Evolutionary conservation across 1,284 basidiomycete species (phyloP).

Genomic region (Exobasidium cylindrosporum): DNA sequence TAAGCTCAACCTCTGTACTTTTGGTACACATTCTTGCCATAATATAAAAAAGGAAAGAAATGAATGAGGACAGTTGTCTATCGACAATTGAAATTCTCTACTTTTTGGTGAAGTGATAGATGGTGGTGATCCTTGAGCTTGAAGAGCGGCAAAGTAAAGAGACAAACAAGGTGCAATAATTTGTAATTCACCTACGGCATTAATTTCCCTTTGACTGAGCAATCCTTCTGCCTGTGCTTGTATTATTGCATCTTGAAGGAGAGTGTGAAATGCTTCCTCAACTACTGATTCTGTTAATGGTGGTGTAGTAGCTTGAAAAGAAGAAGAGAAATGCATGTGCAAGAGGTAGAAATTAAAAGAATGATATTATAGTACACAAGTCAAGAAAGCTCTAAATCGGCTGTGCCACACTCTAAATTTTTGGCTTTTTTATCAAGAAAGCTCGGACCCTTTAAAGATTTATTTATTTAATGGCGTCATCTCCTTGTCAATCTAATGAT

Average conservation of each 20-base stretch:
- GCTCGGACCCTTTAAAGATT: background rate
- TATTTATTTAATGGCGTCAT: background rate
- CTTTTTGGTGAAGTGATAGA: constrained; percentile 63
- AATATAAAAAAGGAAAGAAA: constrained; percentile 69
- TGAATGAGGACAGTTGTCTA: constrained; percentile 63
- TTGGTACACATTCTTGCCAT: constrained; percentile 67
- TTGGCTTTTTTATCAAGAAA: background rate
- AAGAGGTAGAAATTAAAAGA: background rate
- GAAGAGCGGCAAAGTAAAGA: constrained; percentile 68
- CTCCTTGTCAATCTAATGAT: background rate
- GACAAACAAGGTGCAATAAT: constrained; percentile 65
- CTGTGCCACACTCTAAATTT: background rate
- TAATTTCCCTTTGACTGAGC: constrained; percentile 71
- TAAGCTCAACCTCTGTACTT: constrained; percentile 65
- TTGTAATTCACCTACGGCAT: constrained; percentile 63
- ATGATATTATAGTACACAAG: too few relatives aligned
- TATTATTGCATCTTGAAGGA: constrained; percentile 71
- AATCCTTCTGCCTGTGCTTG: constrained; percentile 71
- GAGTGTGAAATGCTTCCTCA: constrained; percentile 72
- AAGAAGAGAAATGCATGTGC: background rate
- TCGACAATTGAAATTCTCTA: constrained; percentile 59
- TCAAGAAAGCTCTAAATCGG: background rate
- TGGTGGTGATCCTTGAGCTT: constrained; percentile 65
- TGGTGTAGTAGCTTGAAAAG: background rate
- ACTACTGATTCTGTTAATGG: constrained; percentile 48